Conservation (phyloP, 176 grass and related monocot genomes). For the Phyllostachys edulis region DNA sequence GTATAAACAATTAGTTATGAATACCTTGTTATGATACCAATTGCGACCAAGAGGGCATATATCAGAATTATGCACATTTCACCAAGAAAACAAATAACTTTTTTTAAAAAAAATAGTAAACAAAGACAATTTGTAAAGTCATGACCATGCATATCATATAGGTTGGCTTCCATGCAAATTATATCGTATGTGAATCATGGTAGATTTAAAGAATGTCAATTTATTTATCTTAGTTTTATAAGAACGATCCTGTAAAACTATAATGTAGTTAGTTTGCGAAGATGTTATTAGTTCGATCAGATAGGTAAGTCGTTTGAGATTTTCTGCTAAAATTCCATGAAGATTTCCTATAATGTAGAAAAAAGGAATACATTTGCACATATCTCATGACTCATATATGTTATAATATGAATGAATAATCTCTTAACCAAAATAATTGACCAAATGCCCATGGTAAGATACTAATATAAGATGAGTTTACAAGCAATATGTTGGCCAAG, state of each 20-base stretch:
- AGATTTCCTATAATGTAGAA: background rate
- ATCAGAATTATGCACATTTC: background rate
- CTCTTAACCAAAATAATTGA: too few species aligned
- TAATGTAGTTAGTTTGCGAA: background rate
- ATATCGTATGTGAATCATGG: background rate
- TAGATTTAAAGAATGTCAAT: background rate
- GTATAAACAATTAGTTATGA: background rate
- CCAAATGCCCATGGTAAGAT: too few species aligned
- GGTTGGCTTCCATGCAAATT: background rate
- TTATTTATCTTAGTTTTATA: background rate
- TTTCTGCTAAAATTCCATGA: constrained; percentile 4
- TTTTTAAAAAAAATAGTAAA: background rate
- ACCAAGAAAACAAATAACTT: background rate
- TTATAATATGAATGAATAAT: too few species aligned
- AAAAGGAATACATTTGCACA: too few species aligned
- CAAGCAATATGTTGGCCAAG: too few species aligned
- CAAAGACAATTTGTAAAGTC: background rate
- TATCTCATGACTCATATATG: too few species aligned
- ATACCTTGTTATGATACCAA: constrained; percentile 1
- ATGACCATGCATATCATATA: background rate
- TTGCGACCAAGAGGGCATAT: background rate
- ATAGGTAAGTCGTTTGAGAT: background rate
- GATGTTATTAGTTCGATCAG: background rate
- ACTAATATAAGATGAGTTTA: too few species aligned
- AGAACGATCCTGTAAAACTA: background rate